Base-by-base conservation (phyloP, 73 alveolate genomes). In the Tetrahymena thermophila region DNA sequence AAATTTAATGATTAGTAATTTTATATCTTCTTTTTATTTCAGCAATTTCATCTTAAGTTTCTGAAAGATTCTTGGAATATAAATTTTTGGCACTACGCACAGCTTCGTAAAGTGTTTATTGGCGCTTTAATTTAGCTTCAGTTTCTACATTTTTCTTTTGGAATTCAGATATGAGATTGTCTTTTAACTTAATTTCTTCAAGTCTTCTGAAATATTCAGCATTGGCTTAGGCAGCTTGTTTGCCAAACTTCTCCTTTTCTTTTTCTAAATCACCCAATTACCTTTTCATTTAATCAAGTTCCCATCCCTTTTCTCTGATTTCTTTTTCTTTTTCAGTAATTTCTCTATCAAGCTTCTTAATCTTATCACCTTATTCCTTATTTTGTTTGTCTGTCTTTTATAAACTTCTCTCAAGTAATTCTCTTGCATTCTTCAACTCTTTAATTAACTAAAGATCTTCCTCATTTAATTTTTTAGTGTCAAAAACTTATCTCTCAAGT, bases 31-130 rank as follows among this genome's bases (percentile, higher is more conserved):
- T 97, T 96, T 98, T 97, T 10, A 98, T 97, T 93, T 97, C 99
- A 6, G 98, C 99, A 55, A 98, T 98, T 94, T 98, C 99, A 93
- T 98, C 99, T 56, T 98, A 97, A 38, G 97, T 97, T 94, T 99
- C 99, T 35, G 99, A 97, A 95, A 99, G 97, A 96, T 99, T 99
- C 98, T 99, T 99, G 21, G 99, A 99, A 97, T 99, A 99, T 35
- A 99, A 97, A 96, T 99, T 99, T 96, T 99, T 98, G 94, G 99
- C 99, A 43, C 99, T 97, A 93, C 99, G 98, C 85, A 99, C 99
- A 25, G 99, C 99, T 97, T 99, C 99, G 96, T 99, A 99, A 93
- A 99, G 98, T 96, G 99, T 99, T 97, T 98, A 98, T 97, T 99
- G 99, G 97, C 97, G 98, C 95, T 98, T 98, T 94, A 98, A 97